Conservation (phyloP, 257 asterid genomes). For the Capsicum baccatum region DNA sequence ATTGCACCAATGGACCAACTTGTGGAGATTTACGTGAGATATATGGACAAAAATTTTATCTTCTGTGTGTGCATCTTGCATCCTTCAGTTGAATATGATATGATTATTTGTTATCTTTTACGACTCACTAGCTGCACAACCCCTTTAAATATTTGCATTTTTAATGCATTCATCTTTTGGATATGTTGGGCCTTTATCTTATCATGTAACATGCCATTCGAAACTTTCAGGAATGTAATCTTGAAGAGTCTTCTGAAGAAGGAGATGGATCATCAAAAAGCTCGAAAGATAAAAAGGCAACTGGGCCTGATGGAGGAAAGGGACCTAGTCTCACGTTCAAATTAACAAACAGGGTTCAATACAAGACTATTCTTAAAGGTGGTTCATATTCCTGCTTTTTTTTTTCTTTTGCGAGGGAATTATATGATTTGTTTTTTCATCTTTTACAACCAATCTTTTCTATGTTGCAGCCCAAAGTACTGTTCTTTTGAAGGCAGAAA, state of each 20-base stretch:
- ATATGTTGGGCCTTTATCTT: conserved; percentile 7
- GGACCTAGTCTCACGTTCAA: conserved; percentile 77
- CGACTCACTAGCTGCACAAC: neutral
- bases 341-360: conserved; percentile 81
- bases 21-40: neutral
- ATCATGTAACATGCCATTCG: neutral
- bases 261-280: conserved; percentile 86
- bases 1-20: neutral
- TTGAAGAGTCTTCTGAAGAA: conserved; percentile 87
- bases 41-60: neutral
- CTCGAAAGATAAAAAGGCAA: conserved; percentile 89
- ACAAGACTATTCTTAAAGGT: conserved; percentile 94
- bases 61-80: neutral
- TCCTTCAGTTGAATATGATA: conserved; percentile 20
- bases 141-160: conserved; percentile 15
- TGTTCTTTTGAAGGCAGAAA: conserved; percentile 46
- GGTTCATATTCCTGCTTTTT: neutral
- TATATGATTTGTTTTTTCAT: conserved; percentile 10
- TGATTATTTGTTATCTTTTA: conserved; percentile 14
- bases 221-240: conserved; percentile 80
- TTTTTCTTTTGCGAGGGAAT: neutral
- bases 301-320: conserved; percentile 71
- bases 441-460: neutral
- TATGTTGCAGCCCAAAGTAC: conserved; percentile 43
- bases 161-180: conserved; percentile 1